A percentile compares a stretch with the other conserved stretches of the same genome.
phyloP scores from a whole-genome alignment of 2,329 filamentous ascomycete genomes.

The Madurella fahalii region DNA sequence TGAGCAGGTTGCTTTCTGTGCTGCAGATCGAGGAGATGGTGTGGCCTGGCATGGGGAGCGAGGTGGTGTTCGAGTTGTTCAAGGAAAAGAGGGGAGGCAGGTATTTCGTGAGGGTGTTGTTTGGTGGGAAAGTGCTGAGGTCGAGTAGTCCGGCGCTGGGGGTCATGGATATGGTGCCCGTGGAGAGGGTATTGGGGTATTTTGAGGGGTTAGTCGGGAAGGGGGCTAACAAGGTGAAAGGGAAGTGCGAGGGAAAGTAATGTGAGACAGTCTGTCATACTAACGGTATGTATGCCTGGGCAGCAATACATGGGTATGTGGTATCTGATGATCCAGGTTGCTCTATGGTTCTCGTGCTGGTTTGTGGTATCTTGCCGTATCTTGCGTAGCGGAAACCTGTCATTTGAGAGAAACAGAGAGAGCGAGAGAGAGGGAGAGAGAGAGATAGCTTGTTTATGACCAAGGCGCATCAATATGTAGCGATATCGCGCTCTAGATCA shows the following conservation, averaged over 20 bases:
- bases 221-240: slow-evolving; percentile 30
- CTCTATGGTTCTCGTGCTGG: too few relatives aligned
- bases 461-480: background rate
- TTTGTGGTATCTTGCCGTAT: too few relatives aligned
- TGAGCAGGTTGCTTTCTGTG: slow-evolving; percentile 63
- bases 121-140: slow-evolving; percentile 61
- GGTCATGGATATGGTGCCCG: slow-evolving; percentile 64
- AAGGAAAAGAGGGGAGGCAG: slow-evolving; percentile 28
- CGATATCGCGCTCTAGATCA: slow-evolving; percentile 55
- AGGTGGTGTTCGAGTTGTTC: slow-evolving; percentile 74
- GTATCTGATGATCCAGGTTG: too few relatives aligned
- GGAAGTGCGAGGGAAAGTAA: background rate
- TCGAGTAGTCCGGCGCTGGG: slow-evolving; percentile 69
- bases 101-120: slow-evolving; percentile 64
- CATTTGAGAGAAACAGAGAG: too few relatives aligned
- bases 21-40: slow-evolving; percentile 73
- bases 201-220: slow-evolving; percentile 66
- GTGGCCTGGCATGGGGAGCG: slow-evolving; percentile 79
- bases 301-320: too few relatives aligned
- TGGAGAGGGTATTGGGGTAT: slow-evolving; percentile 62
- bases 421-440: too few relatives aligned
- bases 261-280: too few relatives aligned
- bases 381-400: too few relatives aligned
- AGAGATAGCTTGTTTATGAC: too few relatives aligned
- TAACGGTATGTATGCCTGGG: too few relatives aligned